Evolutionary conservation across 192 early-diverging fungal species (phyloP), one percentile per base, ranked within the genome.

Genomic region (Dimargaris cristalligena): DNA sequence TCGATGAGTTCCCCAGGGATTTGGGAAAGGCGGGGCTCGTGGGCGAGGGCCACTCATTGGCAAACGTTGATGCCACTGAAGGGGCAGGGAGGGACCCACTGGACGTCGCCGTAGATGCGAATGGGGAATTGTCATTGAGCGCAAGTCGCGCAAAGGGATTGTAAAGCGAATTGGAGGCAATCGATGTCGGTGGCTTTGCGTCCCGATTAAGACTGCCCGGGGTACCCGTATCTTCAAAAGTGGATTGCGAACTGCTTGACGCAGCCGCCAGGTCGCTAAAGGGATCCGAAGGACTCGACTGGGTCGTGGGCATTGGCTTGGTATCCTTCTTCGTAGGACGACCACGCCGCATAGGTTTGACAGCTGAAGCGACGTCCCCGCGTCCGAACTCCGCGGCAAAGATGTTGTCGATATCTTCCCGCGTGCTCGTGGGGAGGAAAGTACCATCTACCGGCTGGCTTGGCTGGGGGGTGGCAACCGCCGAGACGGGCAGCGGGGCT

Each of bases 271-370:
- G 8, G 38, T 6, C 16, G 38, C 6, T 10, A 6, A 41, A 41
- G 6, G 38, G 38, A 6, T 6, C 38, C 38, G 8, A 6, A 16
- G 38, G 38, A 41, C 8, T 6, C 38, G 38, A 10, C 16, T 10
- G 8, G 8, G 38, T 16, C 16, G 38, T 41, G 38, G 38, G 38
- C 8, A 16, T 16, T 16, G 6, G 6, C 6, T 16, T 16, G 38
- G 8, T 41, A 16, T 6, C 50, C 50, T 34, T 20, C 23, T 34
- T 32, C 13, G 76, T 72, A n/a, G 91, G 91, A 6, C 93, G 76
- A 34, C 93, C 93, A 35, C 93, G 80, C 2, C 93, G 80, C 93
- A 96, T 96, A 0, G 91, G 90, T 34, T 76, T 74, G 59, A 87
- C 79, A 25, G 65, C 65, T 8, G 55, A 31, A 25, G 34, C 33